Evolutionary conservation across 441 rosid species (phyloP).

Genomic region (Erodium texanum): DNA sequence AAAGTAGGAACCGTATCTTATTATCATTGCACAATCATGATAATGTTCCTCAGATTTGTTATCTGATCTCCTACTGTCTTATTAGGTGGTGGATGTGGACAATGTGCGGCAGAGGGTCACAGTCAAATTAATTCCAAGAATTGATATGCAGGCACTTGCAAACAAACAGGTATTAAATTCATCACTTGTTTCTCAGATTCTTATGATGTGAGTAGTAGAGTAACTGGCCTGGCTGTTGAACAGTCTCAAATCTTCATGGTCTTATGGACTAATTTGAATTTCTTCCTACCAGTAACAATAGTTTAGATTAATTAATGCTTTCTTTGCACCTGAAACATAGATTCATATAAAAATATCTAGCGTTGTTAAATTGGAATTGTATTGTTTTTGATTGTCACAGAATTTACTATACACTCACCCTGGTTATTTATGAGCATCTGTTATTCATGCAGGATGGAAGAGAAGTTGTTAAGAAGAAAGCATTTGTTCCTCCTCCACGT

Average conservation of each 20-base stretch:
- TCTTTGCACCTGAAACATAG: no score
- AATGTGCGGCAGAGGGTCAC: slow-evolving; percentile 87
- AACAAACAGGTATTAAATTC: slow-evolving; percentile 61
- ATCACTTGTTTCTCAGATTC: neutral
- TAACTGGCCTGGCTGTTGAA: neutral
- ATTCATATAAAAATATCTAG: neutral
- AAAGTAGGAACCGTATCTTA: slow-evolving; percentile 36
- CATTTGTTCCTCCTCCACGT: slow-evolving; percentile 92
- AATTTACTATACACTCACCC: no score
- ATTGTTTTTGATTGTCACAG: no score
- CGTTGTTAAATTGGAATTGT: no score
- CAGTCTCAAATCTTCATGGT: slow-evolving; percentile 3
- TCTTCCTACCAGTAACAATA: neutral
- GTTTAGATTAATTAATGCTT: neutral
- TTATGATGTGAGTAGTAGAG: slow-evolving; percentile 10
- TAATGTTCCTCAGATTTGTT: neutral
- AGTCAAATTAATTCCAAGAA: slow-evolving; percentile 86
- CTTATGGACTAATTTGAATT: neutral
- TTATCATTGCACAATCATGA: slow-evolving; percentile 11
- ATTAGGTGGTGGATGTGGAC: slow-evolving; percentile 90
- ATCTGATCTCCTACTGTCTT: slow-evolving; percentile 13
- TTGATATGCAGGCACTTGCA: slow-evolving; percentile 91
- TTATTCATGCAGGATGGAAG: slow-evolving; percentile 58
- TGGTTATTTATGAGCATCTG: no score
- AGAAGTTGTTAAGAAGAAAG: slow-evolving; percentile 82